These are phyloP conservation scores for Didymella sp. DNA, from an alignment of 2,329 filamentous ascomycete genomes.

Conservation along the genomic window DNA sequence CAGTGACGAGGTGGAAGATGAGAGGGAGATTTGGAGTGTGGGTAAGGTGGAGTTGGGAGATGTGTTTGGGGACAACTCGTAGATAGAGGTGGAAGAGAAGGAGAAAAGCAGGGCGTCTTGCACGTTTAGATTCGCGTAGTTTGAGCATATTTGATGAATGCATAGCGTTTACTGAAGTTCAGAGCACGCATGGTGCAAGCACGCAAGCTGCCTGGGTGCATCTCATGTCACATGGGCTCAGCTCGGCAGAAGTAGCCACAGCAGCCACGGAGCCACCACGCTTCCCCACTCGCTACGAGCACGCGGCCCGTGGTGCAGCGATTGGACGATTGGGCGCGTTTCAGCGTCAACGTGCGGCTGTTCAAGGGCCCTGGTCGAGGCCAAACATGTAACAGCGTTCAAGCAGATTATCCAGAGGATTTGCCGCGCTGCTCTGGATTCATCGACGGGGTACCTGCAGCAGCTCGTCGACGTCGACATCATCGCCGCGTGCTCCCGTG, in stretches of 20 bases:
- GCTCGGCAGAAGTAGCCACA: not conserved
- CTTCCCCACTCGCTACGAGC: slow-evolving; percentile 13
- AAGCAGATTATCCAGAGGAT: not conserved
- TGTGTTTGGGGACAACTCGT: slow-evolving; percentile 37
- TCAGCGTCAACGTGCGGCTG: slow-evolving; percentile 1
- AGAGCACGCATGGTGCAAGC: too few relatives aligned
- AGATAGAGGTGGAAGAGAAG: not conserved
- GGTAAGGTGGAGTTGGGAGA: slow-evolving; percentile 86
- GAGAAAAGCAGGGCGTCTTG: slow-evolving; percentile 15
- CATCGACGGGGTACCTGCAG: not conserved
- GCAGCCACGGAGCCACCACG: slow-evolving; percentile 9
- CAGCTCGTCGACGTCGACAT: slow-evolving; percentile 6
- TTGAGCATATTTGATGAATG: slow-evolving; percentile 12
- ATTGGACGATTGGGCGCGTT: slow-evolving; percentile 13
- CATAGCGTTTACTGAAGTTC: slow-evolving; percentile 7
- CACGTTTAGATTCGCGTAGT: not conserved
- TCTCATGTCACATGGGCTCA: not conserved
- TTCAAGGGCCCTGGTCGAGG: slow-evolving; percentile 9
- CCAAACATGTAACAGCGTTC: slow-evolving; percentile 9
- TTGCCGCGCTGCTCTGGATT: not conserved
- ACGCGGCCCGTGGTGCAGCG: slow-evolving; percentile 6
- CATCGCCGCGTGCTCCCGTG: slow-evolving; percentile 17
- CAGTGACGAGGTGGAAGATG: slow-evolving; percentile 92
- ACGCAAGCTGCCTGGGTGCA: too few relatives aligned
- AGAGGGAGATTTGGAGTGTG: slow-evolving; percentile 94